phyloP scores from a whole-genome alignment of 23 red algal genomes.

The Gracilaria domingensis region DNA sequence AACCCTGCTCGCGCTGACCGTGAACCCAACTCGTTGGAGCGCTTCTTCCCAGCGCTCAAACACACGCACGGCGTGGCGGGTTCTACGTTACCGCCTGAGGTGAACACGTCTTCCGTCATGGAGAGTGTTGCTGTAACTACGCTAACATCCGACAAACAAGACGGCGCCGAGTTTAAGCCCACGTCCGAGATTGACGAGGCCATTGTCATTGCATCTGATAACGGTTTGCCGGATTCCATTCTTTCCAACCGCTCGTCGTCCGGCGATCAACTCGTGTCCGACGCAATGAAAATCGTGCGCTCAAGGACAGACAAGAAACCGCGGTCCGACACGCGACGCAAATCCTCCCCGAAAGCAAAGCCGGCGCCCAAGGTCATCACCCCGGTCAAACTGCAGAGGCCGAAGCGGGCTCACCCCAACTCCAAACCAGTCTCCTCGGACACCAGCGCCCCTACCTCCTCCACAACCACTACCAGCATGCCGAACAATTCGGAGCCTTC shows the following conservation, averaged over 20 bases:
- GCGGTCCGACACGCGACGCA: conserved; percentile 4
- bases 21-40: conserved; percentile 31
- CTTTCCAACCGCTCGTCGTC: neutral
- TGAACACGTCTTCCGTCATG: conserved; percentile 17
- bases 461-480: neutral
- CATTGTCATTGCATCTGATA: conserved; percentile 49
- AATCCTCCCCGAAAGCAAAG: neutral
- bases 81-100: conserved; percentile 35
- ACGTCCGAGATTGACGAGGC: conserved; percentile 48
- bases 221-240: conserved; percentile 27
- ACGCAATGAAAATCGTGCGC: neutral
- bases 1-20: neutral
- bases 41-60: conserved; percentile 64
- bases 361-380: neutral
- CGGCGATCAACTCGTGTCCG: neutral
- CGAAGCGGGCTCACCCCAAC: neutral
- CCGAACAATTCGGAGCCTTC: neutral
- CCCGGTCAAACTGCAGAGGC: conserved; percentile 16
- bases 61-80: conserved; percentile 59
- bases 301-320: conserved; percentile 21
- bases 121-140: conserved; percentile 35
- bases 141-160: conserved; percentile 13
- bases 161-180: conserved; percentile 37
- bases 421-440: neutral
- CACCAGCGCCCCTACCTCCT: neutral